A percentile compares a stretch with the other conserved stretches of the same genome.
These are phyloP conservation scores for Tetrahymena malaccensis DNA, from an alignment of 73 alveolate genomes.

Conservation along the genomic window DNA sequence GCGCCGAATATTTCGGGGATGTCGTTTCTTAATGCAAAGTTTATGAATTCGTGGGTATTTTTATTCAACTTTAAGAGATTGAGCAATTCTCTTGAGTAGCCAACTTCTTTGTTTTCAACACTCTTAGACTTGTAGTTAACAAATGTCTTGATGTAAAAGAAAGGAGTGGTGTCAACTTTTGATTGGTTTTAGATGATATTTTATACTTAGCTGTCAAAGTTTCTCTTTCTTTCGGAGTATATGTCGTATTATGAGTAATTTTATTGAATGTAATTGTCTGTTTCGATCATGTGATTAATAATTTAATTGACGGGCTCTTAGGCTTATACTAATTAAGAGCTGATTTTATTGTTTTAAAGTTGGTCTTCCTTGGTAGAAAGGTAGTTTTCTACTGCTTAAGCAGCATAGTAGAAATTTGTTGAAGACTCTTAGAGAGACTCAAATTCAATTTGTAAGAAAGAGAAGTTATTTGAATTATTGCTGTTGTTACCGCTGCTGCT, in stretches of 20 bases:
- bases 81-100: not conserved
- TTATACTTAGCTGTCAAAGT: not conserved
- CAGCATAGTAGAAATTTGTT: not conserved
- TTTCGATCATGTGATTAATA: not conserved
- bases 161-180: not conserved
- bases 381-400: not conserved
- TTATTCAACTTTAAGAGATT: not conserved
- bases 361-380: not conserved
- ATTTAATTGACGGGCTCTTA: not conserved
- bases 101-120: not conserved
- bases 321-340: not conserved
- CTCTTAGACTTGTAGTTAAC: not conserved
- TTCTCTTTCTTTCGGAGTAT: not conserved
- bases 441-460: not conserved
- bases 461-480: not conserved
- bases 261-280: not conserved
- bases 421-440: not conserved
- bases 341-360: not conserved
- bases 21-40: not conserved
- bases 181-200: not conserved
- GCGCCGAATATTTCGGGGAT: not conserved
- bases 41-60: not conserved
- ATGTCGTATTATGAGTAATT: not conserved
- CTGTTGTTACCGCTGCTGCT: not conserved
- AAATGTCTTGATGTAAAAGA: not conserved